Evolutionary conservation across 2,329 filamentous ascomycete genomes (phyloP).

Genomic region (Diaporthe australafricana): DNA sequence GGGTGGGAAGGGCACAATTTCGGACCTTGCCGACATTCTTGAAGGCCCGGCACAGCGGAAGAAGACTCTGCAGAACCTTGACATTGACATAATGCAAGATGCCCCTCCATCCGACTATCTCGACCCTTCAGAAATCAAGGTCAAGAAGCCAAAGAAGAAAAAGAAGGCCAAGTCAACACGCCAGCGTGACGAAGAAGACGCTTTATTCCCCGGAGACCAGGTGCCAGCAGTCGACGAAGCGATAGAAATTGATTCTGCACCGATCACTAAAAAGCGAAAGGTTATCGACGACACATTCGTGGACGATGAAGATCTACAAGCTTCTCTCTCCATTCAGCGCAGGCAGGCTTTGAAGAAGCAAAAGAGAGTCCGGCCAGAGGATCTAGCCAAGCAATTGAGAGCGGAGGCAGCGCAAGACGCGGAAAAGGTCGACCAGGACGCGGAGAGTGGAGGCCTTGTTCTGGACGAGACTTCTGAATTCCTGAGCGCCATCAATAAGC

Average conservation of each 20-base stretch:
- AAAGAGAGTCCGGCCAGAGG: conserved; percentile 87
- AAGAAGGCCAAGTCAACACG: conserved; percentile 85
- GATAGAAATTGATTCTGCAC: conserved; percentile 81
- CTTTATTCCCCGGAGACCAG: conserved; percentile 59
- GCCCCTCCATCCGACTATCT: conserved; percentile 86
- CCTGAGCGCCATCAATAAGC: conserved; percentile 84
- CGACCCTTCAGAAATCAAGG: conserved; percentile 86
- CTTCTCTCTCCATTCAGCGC: conserved; percentile 84
- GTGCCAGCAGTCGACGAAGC: conserved; percentile 54
- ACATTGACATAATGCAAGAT: conserved; percentile 75
- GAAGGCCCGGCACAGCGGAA: conserved; percentile 61
- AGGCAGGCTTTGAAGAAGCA: conserved; percentile 89
- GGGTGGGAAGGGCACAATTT: conserved; percentile 78
- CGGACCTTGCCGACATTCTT: conserved; percentile 70
- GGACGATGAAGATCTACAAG: conserved; percentile 94
- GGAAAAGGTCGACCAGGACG: conserved; percentile 57
- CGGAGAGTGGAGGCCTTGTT: conserved; percentile 73
- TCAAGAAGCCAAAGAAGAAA: conserved; percentile 95
- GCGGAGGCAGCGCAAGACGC: conserved; percentile 68
- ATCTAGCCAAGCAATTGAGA: conserved; percentile 84
- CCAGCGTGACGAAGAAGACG: conserved; percentile 74
- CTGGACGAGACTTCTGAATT: conserved; percentile 98
- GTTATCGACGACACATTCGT: conserved; percentile 77
- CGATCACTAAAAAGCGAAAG: conserved; percentile 67
- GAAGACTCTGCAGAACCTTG: conserved; percentile 78